phyloP scores from a whole-genome alignment of 176 grass and related monocot genomes.

The Phoenix roebelenii region DNA sequence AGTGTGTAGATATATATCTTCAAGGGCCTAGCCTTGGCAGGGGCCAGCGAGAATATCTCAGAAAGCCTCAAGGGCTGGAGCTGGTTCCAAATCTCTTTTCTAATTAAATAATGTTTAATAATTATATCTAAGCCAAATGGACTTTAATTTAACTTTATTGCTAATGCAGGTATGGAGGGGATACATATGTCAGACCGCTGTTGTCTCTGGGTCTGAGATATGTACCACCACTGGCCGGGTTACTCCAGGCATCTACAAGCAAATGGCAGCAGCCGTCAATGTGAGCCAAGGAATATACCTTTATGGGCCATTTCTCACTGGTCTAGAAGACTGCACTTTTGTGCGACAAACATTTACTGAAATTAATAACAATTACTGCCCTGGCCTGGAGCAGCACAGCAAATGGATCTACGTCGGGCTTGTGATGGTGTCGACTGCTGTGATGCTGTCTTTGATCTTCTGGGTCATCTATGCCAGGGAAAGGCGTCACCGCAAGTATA shows the following conservation, averaged over 20 bases:
- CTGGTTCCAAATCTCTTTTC: no score
- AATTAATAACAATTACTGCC: slow-evolving; percentile 57
- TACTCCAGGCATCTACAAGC: slow-evolving; percentile 46
- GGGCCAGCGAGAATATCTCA: no score
- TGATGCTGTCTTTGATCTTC: slow-evolving; percentile 78
- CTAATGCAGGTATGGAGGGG: slow-evolving; percentile 42
- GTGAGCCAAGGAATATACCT: slow-evolving; percentile 53
- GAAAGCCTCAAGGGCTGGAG: no score
- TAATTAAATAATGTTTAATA: no score
- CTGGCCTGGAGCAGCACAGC: slow-evolving; percentile 59
- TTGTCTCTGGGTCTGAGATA: slow-evolving; percentile 29
- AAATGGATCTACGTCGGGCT: slow-evolving; percentile 76
- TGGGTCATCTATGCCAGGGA: slow-evolving; percentile 84
- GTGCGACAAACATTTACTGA: slow-evolving; percentile 51
- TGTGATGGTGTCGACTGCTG: slow-evolving; percentile 46
- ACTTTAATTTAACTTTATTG: not conserved
- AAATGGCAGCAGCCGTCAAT: slow-evolving; percentile 63
- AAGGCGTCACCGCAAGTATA: slow-evolving; percentile 64
- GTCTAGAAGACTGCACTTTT: slow-evolving; percentile 82
- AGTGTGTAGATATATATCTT: no score
- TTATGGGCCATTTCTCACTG: slow-evolving; percentile 63
- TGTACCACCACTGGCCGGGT: slow-evolving; percentile 56
- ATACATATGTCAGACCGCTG: slow-evolving; percentile 36
- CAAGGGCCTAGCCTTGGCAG: no score
- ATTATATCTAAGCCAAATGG: no score